Evolutionary conservation across 352 stramenopile species (phyloP), one percentile per base, ranked within the genome.

Genomic region (Paralagenidium karlingii): DNA sequence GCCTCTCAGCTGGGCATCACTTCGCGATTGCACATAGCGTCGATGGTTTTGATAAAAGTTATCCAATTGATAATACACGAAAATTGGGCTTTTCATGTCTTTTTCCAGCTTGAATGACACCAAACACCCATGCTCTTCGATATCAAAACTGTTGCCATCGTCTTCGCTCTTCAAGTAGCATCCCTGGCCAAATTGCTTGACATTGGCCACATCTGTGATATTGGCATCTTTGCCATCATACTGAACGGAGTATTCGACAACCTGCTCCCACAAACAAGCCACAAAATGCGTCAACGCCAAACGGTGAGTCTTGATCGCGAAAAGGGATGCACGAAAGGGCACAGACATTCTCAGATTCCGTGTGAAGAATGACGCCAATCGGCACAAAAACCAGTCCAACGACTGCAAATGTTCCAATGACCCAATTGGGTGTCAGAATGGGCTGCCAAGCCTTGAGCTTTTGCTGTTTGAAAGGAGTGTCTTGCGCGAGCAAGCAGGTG

Each of bases 1-100:
- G 33, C 82, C 81, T 16, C 66, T 63, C 28, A 97, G 61, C 62
- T 98, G 93, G 45, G 67, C 77, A 38, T 94, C 68, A 52, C 94
- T 95, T 31, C 78, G 63, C 33, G 77, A 96, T 44, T 77, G 76
- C 15, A 92, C 67, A 59, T 98, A 99, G 25, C 75, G 75, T 24
- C 94, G 73, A 64, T 98, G 95, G 68, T 99, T 99, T 73, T 99
- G 96, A 70, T 99, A 98, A 63, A 99, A 99, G 64, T 99, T 99
- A 48, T 94, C 80, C 22, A 99, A 61, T 64, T 99, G 85, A 58
- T 99, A 99, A 71, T 99, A 97, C 5, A 99, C 66, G 51, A 97
- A 94, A 29, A 99, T 73, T 3, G 95, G 95, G 37, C 85, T 84
- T 36, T 94, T 64, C 87, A 99, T 97, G 43, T 98, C 70, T 41